Base-by-base conservation (phyloP, 2,329 filamentous ascomycete species). In the Colletotrichum aenigma region DNA sequence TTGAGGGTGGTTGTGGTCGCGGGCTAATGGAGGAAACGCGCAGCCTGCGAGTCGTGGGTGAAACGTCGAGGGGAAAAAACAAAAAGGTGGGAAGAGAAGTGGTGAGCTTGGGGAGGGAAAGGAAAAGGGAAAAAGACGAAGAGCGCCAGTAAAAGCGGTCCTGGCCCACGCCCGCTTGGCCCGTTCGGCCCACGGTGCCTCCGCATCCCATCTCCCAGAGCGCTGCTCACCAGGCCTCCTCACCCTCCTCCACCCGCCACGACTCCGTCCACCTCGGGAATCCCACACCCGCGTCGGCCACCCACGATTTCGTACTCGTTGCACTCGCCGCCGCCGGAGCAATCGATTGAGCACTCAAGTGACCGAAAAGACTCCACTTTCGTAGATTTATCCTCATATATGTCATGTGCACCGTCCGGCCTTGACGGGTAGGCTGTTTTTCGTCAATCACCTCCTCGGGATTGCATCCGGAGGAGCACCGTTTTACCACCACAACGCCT, bases 301-400 rank as follows among this genome's bases (percentile, higher is more conserved):
- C 84, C 84, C 81, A 85, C 87, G 84, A 94, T 89, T 88, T 92
- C 92, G 88, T 91, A 91, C 92, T 94, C 89, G 81, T 92, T 93
- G 81, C 87, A 86, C 85, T 91, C 92, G 86, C 83, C 84, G 56
- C 65, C 71, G 66, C 58, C 72, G 77, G 85, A 77, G 84, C 86
- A 85, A 84, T 86, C 85, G 60, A 81, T 79, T 67, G 81, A 85
- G 83, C 82, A 81, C 81, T 78, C 73, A 81, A 85, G 70, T 75
- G 55, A 8, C 24, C 28, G 6, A 7, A 43, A 43, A 61, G 15
- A 71, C 61, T n/a, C 13, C 43, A 21, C 4, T 75, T 76, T 71
- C 60, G 34, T 24, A 16, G 55, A 55, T 62, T 67, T 34, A 43
- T 62, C 18, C 8, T 15, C 32, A 9, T 24, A 60, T 70, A 76